Percentiles rank a stretch among this genome's conserved stretches.
Conservation (phyloP, 768 basidiomycete genomes). For the Mycena haematopus region DNA sequence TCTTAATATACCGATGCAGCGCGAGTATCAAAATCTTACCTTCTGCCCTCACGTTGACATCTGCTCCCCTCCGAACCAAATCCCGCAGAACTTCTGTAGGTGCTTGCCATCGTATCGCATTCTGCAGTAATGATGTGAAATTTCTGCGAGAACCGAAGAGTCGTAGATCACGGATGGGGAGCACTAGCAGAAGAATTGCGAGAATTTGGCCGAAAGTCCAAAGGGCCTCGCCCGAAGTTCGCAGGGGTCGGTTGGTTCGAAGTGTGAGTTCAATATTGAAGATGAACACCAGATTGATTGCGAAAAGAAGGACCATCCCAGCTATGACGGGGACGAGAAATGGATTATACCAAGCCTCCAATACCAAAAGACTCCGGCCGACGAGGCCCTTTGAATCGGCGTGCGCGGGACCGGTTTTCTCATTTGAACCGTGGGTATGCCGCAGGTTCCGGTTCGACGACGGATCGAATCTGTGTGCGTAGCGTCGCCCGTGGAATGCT, state of each 20-base stretch:
- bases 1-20: no score
- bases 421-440: background rate
- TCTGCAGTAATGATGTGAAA: background rate
- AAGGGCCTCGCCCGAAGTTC: slow-evolving; percentile 1
- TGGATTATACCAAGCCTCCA: slow-evolving; percentile 2
- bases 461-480: background rate
- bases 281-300: slow-evolving; percentile 31
- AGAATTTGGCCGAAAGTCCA: slow-evolving; percentile 34
- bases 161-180: slow-evolving; percentile 30
- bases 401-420: background rate
- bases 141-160: background rate
- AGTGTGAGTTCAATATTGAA: slow-evolving; percentile 31
- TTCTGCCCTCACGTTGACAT: slow-evolving; percentile 4
- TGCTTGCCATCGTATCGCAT: background rate
- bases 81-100: slow-evolving; percentile 1
- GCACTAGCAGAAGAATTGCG: slow-evolving; percentile 29
- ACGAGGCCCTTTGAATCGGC: background rate
- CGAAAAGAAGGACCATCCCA: slow-evolving; percentile 20
- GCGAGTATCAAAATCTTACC: background rate
- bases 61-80: slow-evolving; percentile 6
- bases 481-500: background rate
- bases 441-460: background rate
- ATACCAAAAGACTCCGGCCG: background rate
- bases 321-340: slow-evolving; percentile 5
- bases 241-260: slow-evolving; percentile 9